A percentile compares a stretch with the other conserved stretches of the same genome.
Conservation (phyloP, 495 filamentous ascomycete species). For the Xylaria palmicola region DNA sequence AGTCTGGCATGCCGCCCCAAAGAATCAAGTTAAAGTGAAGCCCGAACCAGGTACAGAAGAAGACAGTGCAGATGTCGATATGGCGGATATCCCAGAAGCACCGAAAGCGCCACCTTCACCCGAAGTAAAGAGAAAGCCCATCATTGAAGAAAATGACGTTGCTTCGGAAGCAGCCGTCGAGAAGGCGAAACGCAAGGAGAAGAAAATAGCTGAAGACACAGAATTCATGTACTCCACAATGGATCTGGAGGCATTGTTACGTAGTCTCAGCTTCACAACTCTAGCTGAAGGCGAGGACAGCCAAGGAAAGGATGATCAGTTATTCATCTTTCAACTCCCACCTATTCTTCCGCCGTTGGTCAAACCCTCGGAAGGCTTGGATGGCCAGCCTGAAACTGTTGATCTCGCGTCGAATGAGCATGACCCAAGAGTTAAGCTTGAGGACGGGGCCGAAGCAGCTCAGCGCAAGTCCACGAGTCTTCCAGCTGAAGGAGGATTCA, state of each 20-base stretch:
- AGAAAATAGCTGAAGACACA: conserved; percentile 32
- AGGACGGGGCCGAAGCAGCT: conserved; percentile 25
- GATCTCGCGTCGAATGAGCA: conserved; percentile 34
- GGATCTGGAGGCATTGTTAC: conserved; percentile 34
- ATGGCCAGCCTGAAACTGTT: conserved; percentile 23
- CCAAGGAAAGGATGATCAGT: conserved; percentile 44
- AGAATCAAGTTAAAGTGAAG: conserved; percentile 25
- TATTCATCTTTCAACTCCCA: conserved; percentile 67
- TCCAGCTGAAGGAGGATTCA: conserved; percentile 46
- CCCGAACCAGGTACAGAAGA: conserved; percentile 35
- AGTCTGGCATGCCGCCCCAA: conserved; percentile 33
- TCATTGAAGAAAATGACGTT: conserved; percentile 3
- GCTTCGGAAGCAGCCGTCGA: conserved; percentile 3
- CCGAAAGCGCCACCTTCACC: conserved; percentile 32
- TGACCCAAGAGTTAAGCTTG: conserved; percentile 25
- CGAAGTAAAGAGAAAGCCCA: conserved; percentile 30
- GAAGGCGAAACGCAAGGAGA: conserved; percentile 32
- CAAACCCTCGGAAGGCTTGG: conserved; percentile 25
- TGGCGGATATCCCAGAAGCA: conserved; percentile 38
- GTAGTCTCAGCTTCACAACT: conserved; percentile 27
- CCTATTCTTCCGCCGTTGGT: conserved; percentile 56
- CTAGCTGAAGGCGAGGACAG: conserved; percentile 21
- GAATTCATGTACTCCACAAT: conserved; percentile 32
- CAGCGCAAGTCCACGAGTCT: conserved; percentile 26
- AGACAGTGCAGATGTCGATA: conserved; percentile 31